Evolutionary conservation across 371 early-diverging fungal genomes (phyloP).

Genomic region (Mucor sp.): DNA sequence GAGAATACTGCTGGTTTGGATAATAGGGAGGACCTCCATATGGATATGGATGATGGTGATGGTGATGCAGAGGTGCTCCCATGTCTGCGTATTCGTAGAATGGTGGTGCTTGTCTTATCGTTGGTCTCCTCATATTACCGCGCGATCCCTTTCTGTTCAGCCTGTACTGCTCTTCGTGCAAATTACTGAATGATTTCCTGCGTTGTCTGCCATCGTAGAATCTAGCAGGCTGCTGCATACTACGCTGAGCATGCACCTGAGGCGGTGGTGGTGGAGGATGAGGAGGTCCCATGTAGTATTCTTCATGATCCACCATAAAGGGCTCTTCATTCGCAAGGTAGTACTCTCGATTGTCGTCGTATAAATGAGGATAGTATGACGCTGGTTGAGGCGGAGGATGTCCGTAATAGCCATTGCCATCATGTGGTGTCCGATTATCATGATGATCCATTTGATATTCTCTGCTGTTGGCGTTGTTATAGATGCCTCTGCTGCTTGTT

Average conservation of each 20-base stretch:
- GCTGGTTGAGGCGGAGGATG: neutral
- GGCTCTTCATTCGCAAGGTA: neutral
- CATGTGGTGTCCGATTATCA: neutral
- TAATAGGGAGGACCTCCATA: slow-evolving; percentile 1
- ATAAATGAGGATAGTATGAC: neutral
- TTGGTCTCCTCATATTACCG: neutral
- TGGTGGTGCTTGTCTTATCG: neutral
- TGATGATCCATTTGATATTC: neutral
- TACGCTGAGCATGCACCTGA: neutral
- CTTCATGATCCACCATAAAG: neutral
- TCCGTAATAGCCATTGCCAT: neutral
- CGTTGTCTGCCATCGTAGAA: slow-evolving; percentile 6
- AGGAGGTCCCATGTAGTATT: neutral
- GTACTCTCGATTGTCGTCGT: neutral
- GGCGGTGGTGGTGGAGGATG: neutral
- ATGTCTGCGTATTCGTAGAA: neutral
- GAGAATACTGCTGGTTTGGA: slow-evolving; percentile 2
- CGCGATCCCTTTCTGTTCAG: slow-evolving; percentile 5
- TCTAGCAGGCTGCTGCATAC: neutral
- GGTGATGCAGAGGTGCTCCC: neutral
- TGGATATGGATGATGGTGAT: neutral
- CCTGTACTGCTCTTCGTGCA: slow-evolving; percentile 1
- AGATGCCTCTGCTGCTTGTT: neutral
- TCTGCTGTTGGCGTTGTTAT: neutral
- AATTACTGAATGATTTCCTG: slow-evolving; percentile 12